Base-by-base conservation (phyloP, 2,329 filamentous ascomycete species). In the Epichloe sibirici region DNA sequence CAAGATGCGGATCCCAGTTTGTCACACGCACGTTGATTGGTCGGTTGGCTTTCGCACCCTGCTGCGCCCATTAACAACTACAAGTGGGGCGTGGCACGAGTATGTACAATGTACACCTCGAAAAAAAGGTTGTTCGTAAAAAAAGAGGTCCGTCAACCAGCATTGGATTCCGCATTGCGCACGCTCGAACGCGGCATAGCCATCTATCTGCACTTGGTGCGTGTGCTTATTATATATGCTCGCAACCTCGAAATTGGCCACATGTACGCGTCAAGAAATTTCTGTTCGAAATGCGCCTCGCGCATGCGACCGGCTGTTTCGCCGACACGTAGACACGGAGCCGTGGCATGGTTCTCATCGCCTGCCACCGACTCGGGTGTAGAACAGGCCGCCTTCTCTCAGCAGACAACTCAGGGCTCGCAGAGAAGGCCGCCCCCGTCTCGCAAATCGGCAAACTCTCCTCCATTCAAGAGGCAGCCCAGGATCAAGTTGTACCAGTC, bases 251-350 rank as follows among this genome's bases (percentile, higher is more conserved):
- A 56, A 51, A 51, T 49, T 47, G 46, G 53, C 56, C 56, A 51
- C 48, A 71, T 71, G 69, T 63, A 64, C 57, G 57, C 65, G 51
- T 62, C 69, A 52, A 61, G 66, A 52, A 60, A 62, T 38, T 58
- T 63, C 53, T 71, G 69, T 59, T 62, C 61, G 56, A 65, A 62
- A 59, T 71, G 68, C 57, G 61, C 62, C 45, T 60, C 61, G 21
- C 62, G 62, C 37, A 48, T 66, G 48, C 62, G 61, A 35, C 50
- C 55, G 17, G 52, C 53, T 25, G 37, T 51, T 21, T 51, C 43
- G 39, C 50, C 25, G 9, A n/a, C 44, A 7, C 39, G 37, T 15
- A 44, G 23, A 39, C 43, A 34, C 28, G 43, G 38, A 23, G 15
- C 50, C 31, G 38, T 48, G 23, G 60, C 59, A 25, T 55, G 57